Conservation (phyloP, 108 stramenopile species). For the Cylindrotheca fusiformis region DNA sequence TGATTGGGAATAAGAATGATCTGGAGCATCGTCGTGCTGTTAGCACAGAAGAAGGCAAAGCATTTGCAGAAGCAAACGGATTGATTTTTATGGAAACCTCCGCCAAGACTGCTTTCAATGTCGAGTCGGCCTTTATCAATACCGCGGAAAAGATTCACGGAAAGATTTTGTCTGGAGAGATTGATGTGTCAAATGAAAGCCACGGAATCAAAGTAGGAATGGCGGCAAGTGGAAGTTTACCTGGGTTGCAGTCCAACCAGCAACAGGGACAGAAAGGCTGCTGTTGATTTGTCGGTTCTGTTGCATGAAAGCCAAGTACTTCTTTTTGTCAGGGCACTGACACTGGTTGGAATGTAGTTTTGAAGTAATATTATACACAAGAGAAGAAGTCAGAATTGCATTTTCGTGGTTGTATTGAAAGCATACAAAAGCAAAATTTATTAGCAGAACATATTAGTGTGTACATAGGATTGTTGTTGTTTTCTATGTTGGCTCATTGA, state of each 20-base stretch:
- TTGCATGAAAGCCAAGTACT: too few relatives aligned
- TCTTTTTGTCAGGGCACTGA: too few relatives aligned
- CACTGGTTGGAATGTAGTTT: too few relatives aligned
- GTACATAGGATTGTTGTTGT: too few relatives aligned
- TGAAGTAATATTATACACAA: too few relatives aligned
- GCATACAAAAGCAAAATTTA: neutral
- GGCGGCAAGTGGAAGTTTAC: slow-evolving; percentile 51
- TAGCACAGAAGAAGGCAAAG: slow-evolving; percentile 84
- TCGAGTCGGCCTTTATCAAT: slow-evolving; percentile 97
- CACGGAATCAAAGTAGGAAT: slow-evolving; percentile 96
- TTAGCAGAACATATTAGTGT: too few relatives aligned
- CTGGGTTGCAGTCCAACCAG: slow-evolving; percentile 23
- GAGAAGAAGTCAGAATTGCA: too few relatives aligned
- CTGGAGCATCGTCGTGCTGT: slow-evolving; percentile 92
- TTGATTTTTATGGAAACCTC: slow-evolving; percentile 97
- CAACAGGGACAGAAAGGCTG: slow-evolving; percentile 20
- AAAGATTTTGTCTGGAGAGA: slow-evolving; percentile 93
- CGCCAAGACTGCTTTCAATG: slow-evolving; percentile 97
- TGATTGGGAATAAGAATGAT: slow-evolving; percentile 97
- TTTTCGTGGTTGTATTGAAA: neutral
- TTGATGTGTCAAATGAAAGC: slow-evolving; percentile 96
- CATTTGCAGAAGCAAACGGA: slow-evolving; percentile 96
- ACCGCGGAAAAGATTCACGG: slow-evolving; percentile 98
- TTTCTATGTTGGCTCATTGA: neutral
- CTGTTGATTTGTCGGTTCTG: too few relatives aligned